Conservation (phyloP, 352 stramenopile genomes). For the Phytophthora pseudosyringae region DNA sequence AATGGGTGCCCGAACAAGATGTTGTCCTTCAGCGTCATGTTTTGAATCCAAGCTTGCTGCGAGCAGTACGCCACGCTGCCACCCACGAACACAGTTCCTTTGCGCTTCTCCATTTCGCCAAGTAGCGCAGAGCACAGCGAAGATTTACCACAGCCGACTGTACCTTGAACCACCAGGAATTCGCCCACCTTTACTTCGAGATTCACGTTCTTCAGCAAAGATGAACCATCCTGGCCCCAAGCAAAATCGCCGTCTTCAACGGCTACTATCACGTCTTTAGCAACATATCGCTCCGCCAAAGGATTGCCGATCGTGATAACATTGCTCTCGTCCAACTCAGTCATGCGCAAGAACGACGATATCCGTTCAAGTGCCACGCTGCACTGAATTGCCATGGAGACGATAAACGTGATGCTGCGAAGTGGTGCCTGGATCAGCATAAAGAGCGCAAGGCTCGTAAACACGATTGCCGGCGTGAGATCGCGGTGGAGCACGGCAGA, state of each 20-base stretch:
- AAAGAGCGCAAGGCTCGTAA: slow-evolving; percentile 71
- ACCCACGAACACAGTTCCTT: slow-evolving; percentile 47
- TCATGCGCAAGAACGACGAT: slow-evolving; percentile 72
- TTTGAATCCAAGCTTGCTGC: slow-evolving; percentile 93
- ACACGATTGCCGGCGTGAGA: slow-evolving; percentile 82
- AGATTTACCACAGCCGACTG: slow-evolving; percentile 93
- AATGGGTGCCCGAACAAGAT: slow-evolving; percentile 91
- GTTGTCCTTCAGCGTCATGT: slow-evolving; percentile 79
- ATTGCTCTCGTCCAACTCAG: slow-evolving; percentile 35
- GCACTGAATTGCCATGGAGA: slow-evolving; percentile 83
- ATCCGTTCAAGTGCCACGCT: slow-evolving; percentile 82
- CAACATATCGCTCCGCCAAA: slow-evolving; percentile 18
- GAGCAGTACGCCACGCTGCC: slow-evolving; percentile 76
- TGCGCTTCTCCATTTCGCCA: slow-evolving; percentile 87
- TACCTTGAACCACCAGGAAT: slow-evolving; percentile 91
- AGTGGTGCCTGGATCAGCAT: slow-evolving; percentile 78
- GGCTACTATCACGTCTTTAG: slow-evolving; percentile 39
- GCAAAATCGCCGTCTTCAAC: slow-evolving; percentile 44
- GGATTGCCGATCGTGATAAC: slow-evolving; percentile 24
- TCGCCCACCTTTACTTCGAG: slow-evolving; percentile 75
- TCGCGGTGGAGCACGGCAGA: slow-evolving; percentile 67
- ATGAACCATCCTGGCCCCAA: slow-evolving; percentile 32
- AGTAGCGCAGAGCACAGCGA: slow-evolving; percentile 61
- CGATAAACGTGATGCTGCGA: slow-evolving; percentile 47
- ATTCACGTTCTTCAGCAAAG: slow-evolving; percentile 63